Base-by-base conservation (phyloP, 768 basidiomycete species). In the Leccinum aurantiacum region DNA sequence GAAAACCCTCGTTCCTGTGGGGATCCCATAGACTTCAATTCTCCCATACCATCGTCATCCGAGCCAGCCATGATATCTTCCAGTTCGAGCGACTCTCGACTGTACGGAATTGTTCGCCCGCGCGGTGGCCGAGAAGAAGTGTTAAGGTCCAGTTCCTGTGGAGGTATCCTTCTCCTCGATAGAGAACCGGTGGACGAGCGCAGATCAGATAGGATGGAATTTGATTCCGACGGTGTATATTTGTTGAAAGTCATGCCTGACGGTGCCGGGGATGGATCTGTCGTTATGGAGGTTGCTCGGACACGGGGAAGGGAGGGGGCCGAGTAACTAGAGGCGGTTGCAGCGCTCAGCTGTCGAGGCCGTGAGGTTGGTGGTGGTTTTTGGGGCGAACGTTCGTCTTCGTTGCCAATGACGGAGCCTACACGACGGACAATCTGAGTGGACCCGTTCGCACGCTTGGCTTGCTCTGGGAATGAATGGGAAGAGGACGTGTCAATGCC, bases 31-130 rank as follows among this genome's bases (percentile, higher is more conserved):
- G 67, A 44, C 57, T 62, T 65, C 58, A 65, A 53, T 48, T 73
- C 37, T 67, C 60, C 62, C 57, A 71, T 41, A 22, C 78, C 77
- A 22, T 90, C 89, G 24, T 84, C 84, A 62, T 88, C 90, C 7
- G 84, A 88, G 24, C 80, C 84, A 44, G 78, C 83, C 86, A 90
- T 86, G 24, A 91, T 70, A 59, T 90, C 89, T 67, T 93, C 90
- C 62, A 91, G 67, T 70, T 91, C 87, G 61, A 91, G 63, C 2
- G 88, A 89, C 68, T 90, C 91, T 37, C 82, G 77, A 63, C 85
- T 84, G 44, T 76, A 79, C 59, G 79, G 82, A 44, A 82, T 68
- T 63, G 76, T 82, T 35, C 84, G 81, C 6, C 79, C 85, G 52
- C 70, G 65, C 17, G 54, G 27, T 24, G 70, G 57, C 35, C 63